Evolutionary conservation across 2,329 filamentous ascomycete species (phyloP).

Genomic region (Paracoccidioides lutzii): DNA sequence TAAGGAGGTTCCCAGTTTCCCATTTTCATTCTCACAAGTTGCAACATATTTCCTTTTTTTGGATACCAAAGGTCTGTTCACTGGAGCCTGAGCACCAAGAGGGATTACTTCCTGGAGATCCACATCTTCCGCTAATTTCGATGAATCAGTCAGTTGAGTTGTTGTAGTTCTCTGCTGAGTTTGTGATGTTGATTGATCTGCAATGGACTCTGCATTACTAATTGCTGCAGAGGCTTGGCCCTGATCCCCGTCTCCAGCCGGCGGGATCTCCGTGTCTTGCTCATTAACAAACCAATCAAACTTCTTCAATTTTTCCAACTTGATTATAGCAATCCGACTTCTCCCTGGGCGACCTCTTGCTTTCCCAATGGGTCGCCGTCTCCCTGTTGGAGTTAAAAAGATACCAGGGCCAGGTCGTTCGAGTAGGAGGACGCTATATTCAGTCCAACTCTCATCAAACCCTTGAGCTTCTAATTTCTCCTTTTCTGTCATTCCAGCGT

Average conservation of each 20-base stretch:
- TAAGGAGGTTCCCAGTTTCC: neutral
- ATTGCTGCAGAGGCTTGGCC: neutral
- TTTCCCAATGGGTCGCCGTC: conserved; percentile 26
- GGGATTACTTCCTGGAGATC: neutral
- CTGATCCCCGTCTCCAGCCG: neutral
- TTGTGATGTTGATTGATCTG: neutral
- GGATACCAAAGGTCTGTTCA: neutral
- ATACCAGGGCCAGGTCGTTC: conserved; percentile 27
- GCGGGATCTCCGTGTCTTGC: neutral
- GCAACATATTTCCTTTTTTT: neutral
- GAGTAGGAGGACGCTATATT: conserved; percentile 26
- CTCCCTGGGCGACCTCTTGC: conserved; percentile 26
- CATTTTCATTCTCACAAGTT: neutral
- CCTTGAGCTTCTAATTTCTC: conserved; percentile 28
- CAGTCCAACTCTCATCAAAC: conserved; percentile 30
- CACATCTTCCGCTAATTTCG: neutral
- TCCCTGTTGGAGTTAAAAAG: conserved; percentile 29
- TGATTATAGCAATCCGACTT: conserved; percentile 30
- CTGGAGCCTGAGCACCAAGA: neutral
- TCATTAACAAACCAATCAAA: conserved; percentile 25
- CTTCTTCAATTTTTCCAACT: conserved; percentile 19
- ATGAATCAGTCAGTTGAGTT: neutral
- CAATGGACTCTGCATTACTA: neutral
- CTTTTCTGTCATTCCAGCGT: conserved; percentile 23
- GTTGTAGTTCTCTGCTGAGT: too few species aligned